Percentiles rank a stretch among this genome's conserved stretches.
phyloP scores from a whole-genome alignment of 2,329 filamentous ascomycete genomes.

The Dactylellina haptotyla region DNA sequence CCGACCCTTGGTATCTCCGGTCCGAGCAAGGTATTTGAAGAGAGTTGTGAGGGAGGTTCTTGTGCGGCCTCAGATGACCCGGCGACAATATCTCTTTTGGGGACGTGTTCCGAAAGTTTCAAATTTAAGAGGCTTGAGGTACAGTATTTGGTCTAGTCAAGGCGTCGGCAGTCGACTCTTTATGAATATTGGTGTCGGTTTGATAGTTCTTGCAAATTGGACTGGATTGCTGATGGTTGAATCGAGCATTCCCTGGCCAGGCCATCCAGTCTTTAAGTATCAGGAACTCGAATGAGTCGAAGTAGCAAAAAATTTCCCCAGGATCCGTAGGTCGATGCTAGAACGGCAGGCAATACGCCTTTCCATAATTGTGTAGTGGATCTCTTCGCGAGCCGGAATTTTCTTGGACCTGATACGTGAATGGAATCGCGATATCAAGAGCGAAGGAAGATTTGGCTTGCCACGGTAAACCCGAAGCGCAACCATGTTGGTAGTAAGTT shows the following conservation, averaged over 20 bases:
- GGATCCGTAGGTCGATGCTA: slow-evolving; percentile 25
- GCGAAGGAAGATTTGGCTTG: slow-evolving; percentile 22
- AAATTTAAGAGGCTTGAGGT: slow-evolving; percentile 17
- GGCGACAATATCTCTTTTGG: slow-evolving; percentile 8
- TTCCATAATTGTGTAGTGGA: slow-evolving; percentile 34
- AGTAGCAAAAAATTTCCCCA: slow-evolving; percentile 31
- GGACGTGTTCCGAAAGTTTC: background rate
- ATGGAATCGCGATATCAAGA: slow-evolving; percentile 38
- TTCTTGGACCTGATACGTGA: slow-evolving; percentile 27
- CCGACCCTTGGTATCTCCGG: slow-evolving; percentile 8
- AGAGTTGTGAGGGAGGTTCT: background rate
- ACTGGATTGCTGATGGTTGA: slow-evolving; percentile 14
- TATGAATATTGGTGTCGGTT: slow-evolving; percentile 4
- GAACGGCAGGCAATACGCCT: slow-evolving; percentile 35
- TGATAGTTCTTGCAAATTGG: slow-evolving; percentile 3
- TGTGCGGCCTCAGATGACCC: background rate
- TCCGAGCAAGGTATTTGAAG: slow-evolving; percentile 19
- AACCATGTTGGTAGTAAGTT: slow-evolving; percentile 25
- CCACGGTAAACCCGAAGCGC: slow-evolving; percentile 37
- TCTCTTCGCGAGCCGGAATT: slow-evolving; percentile 32
- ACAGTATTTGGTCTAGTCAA: slow-evolving; percentile 7
- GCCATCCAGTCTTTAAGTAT: slow-evolving; percentile 51
- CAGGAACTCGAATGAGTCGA: slow-evolving; percentile 40
- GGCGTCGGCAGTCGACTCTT: slow-evolving; percentile 13
- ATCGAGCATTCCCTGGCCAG: slow-evolving; percentile 7